A percentile compares a stretch with the other conserved stretches of the same genome.
phyloP scores from a whole-genome alignment of 192 early-diverging fungal species.

The Diversispora eburnea region DNA sequence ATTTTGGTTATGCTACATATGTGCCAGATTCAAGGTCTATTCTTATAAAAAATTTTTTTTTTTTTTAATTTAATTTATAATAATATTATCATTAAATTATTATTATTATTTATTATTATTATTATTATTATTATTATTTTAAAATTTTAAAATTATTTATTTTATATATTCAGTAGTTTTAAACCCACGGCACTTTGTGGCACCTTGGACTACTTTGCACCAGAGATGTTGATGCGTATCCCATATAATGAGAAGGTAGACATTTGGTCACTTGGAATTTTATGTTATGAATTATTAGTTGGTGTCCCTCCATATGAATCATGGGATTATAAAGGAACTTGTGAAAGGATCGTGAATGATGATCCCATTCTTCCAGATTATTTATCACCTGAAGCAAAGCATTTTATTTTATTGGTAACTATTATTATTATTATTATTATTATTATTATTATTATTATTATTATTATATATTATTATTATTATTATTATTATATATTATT shows the following conservation, averaged over 20 bases:
- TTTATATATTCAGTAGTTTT: conserved; percentile 21
- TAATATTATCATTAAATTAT: too few species aligned
- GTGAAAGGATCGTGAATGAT: conserved; percentile 73
- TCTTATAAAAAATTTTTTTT: not conserved
- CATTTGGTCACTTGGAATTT: conserved; percentile 88
- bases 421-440: not conserved
- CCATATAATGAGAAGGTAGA: conserved; percentile 81
- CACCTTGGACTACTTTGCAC: conserved; percentile 92
- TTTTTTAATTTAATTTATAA: not conserved
- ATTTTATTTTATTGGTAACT: conserved; percentile 76
- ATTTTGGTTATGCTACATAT: conserved; percentile 98
- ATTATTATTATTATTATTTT: not conserved
- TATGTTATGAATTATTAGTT: conserved; percentile 90
- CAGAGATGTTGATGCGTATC: conserved; percentile 89
- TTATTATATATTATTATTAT: not conserved
- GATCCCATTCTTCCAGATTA: conserved; percentile 76
- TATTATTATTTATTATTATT: not conserved
- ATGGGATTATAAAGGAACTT: conserved; percentile 60
- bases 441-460: not conserved
- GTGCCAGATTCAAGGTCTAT: conserved; percentile 50
- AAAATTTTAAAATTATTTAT: not conserved
- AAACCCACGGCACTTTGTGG: conserved; percentile 87
- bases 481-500: conserved; percentile 1
- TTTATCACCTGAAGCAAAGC: conserved; percentile 74
- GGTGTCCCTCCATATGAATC: conserved; percentile 84